A percentile compares a stretch with the other conserved stretches of the same genome.
Evolutionary conservation across 768 basidiomycete genomes (phyloP).

Genomic region (Cystofilobasidium bisporidii): DNA sequence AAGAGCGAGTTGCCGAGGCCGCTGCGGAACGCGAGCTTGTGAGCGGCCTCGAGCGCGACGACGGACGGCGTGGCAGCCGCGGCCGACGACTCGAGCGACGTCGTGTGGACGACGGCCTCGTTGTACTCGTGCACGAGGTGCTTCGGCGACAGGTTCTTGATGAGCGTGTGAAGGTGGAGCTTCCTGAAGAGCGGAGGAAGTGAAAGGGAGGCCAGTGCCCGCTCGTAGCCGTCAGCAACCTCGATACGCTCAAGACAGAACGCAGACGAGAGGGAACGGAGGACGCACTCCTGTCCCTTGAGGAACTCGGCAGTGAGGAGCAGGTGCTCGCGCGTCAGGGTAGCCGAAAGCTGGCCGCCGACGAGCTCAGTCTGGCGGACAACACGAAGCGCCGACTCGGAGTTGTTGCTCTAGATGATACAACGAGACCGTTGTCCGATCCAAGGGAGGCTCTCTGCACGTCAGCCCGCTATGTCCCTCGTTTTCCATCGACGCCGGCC

Average conservation of each 20-base stretch:
- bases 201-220: conserved; percentile 4
- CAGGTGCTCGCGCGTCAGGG: conserved; percentile 77
- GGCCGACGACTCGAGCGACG: conserved; percentile 59
- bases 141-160: conserved; percentile 72
- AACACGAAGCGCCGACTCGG: conserved; percentile 78
- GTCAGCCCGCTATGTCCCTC: not conserved
- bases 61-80: conserved; percentile 55
- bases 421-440: not conserved
- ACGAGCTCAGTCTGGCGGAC: conserved; percentile 87
- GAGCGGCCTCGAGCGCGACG: conserved; percentile 75
- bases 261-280: not conserved
- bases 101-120: conserved; percentile 48
- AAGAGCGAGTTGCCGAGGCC: conserved; percentile 88
- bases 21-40: conserved; percentile 80
- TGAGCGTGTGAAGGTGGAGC: conserved; percentile 75
- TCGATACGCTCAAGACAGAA: no score
- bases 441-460: not conserved
- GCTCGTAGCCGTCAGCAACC: no score
- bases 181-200: conserved; percentile 42
- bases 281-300: conserved; percentile 87
- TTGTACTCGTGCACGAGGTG: conserved; percentile 47
- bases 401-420: conserved; percentile 61
- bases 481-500: no score
- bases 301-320: conserved; percentile 91
- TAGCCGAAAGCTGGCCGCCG: conserved; percentile 80